Base-by-base conservation (phyloP, 2,329 filamentous ascomycete genomes). In the Pseudogymnoascus sp. region DNA sequence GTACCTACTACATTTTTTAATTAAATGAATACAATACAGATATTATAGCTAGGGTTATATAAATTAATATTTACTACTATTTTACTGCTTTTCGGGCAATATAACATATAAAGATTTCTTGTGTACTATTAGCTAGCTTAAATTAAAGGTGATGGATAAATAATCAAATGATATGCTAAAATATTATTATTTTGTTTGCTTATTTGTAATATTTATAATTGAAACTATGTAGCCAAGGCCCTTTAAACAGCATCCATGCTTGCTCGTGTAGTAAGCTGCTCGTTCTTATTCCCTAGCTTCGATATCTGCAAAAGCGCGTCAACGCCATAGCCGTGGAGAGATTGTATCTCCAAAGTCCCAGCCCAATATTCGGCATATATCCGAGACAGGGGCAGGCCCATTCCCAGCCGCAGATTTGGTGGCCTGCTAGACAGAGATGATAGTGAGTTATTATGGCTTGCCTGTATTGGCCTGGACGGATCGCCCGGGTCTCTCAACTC, bases 341-440 rank as follows among this genome's bases (percentile, higher is more conserved):
- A 97, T 73, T 97, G 93, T 63, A 97, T 76, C 70, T 96, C 90
- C 7, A 99, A 78, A 69, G 85, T 95, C 23, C 95, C 95, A 2
- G 95, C 95, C 95, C 95, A 99, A 75, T 97, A 97, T 75, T 97
- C 93, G 28, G 93, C 92, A 75, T 97, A 99, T 2, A 97, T 90
- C 65, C 91, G 85, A 70, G 93, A 96, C 77, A 99, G 87, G 0
- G 95, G 95, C 60, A 99, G 76, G 1, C 95, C 95, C 83, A 99
- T 96, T 3, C 95, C 95, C 1, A 99, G 81, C 9, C 91, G 85
- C 65, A 97, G 78, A 72, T 96, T 89, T 0, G 95, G 93, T 16
- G 92, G 91, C 37, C 95, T 83, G 63, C 87, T 89, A 1, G 91
- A 91, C 43, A 99, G 80, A 1, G 89, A 88, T 9, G 89, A 86